Evolutionary conservation across 352 stramenopile species (phyloP).

Genomic region (Phytopythium kandeliae): DNA sequence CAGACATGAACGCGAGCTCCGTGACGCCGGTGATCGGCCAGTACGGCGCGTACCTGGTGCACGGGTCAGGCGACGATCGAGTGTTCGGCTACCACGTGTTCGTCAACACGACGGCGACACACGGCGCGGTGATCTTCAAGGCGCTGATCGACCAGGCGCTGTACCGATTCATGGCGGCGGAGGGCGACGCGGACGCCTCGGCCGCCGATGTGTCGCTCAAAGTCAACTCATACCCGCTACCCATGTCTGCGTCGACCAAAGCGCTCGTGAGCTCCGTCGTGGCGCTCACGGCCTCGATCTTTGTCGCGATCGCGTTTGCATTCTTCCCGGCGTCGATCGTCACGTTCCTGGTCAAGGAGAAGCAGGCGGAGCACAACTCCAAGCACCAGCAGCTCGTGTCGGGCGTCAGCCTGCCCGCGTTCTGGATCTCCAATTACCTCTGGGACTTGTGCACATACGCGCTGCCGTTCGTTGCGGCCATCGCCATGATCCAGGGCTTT

Average conservation of each 20-base stretch:
- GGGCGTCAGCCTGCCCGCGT: conserved; percentile 88
- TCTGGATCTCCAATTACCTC: conserved; percentile 94
- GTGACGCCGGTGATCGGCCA: conserved; percentile 21
- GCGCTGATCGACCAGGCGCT: conserved; percentile 42
- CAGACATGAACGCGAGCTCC: conserved; percentile 76
- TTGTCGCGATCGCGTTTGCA: conserved; percentile 88
- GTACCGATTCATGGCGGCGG: conserved; percentile 24
- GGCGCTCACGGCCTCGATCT: conserved; percentile 68
- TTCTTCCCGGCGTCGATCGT: conserved; percentile 91
- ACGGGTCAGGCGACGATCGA: conserved; percentile 12
- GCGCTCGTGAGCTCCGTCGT: conserved; percentile 42
- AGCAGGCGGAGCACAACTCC: conserved; percentile 83
- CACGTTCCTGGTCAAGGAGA: conserved; percentile 94
- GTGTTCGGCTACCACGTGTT: conserved; percentile 40
- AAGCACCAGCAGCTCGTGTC: conserved; percentile 96
- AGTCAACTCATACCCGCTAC: conserved; percentile 44
- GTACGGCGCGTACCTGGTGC: conserved; percentile 34
- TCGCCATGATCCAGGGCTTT: conserved; percentile 34
- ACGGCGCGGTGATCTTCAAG: conserved; percentile 44
- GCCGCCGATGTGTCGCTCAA: conserved; percentile 23
- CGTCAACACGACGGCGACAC: conserved; percentile 41
- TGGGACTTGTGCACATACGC: conserved; percentile 92
- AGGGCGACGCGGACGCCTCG: conserved; percentile 11
- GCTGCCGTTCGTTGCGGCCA: conserved; percentile 36
- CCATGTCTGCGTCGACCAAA: conserved; percentile 33